Evolutionary conservation across 208 protist genomes (phyloP).

Genomic region (Tritrichomonas musculus): DNA sequence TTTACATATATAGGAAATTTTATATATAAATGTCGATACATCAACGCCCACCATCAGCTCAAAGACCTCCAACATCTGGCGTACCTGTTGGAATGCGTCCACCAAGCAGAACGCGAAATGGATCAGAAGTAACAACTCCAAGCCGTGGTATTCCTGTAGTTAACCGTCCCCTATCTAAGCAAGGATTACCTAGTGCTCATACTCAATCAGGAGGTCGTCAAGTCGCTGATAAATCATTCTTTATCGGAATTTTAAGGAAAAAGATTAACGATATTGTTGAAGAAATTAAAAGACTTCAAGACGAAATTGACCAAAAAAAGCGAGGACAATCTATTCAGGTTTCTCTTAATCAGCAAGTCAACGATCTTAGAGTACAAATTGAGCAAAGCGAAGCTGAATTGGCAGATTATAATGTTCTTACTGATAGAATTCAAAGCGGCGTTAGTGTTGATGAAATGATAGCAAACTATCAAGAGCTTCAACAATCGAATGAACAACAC

Average conservation of each 20-base stretch:
- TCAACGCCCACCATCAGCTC: not conserved
- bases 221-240: not conserved
- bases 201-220: not conserved
- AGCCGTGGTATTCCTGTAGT: too few species aligned
- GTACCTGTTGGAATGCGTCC: not conserved
- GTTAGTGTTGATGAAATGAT: not conserved
- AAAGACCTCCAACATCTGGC: too few species aligned
- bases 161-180: too few species aligned
- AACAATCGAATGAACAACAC: not conserved
- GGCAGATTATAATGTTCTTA: slow-evolving; percentile 12
- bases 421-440: not conserved
- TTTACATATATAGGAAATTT: too few species aligned
- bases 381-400: not conserved
- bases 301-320: not conserved
- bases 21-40: too few species aligned
- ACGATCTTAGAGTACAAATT: not conserved
- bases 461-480: not conserved
- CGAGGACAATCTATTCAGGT: slow-evolving; percentile 15
- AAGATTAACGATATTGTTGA: not conserved
- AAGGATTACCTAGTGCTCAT: slow-evolving; percentile 5
- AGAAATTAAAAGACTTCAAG: slow-evolving; percentile 30
- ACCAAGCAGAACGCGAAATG: too few species aligned
- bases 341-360: not conserved
- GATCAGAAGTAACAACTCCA: too few species aligned
- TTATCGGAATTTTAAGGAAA: not conserved